Base-by-base conservation (phyloP, 177 flowering plant species). In the Vitis hybrid region DNA sequence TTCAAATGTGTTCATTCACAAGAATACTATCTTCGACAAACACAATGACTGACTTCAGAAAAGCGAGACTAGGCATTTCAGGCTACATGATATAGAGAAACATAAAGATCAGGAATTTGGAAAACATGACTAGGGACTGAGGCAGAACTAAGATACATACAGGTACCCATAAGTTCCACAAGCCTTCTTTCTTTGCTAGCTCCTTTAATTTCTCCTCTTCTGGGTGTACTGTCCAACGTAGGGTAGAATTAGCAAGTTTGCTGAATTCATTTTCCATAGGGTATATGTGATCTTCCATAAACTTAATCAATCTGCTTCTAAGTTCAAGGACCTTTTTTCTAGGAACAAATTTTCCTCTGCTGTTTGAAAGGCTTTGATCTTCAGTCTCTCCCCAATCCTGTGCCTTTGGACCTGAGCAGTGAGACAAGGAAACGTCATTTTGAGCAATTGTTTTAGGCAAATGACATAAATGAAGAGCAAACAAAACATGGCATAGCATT, bases 121-220 rank as follows among this genome's bases (percentile, higher is more conserved):
- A 68, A 55, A 69, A 32, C 3, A 64, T 21, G 50, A 67, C 4
- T 8, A 9, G 62, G 19, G 59, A 32, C 45, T 40, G 45, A 40
- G 8, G 26, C 32, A 67, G 60, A 71, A 50, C 11, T 26, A 56
- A 62, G 50, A 64, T 45, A 70, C 89, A 76, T 89, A 95, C 99
- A 67, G 99, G 99, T 77, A 95, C 82, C 65, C 66, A 95, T 67
- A 95, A 82, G 75, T 95, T 95, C 99, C 98, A 95, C 70, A 95
- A 77, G 72, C 98, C 99, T 84, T 91, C 93, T 73, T 65, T 87
- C 81, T 85, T 93, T 23, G 98, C 99, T 71, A 90, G 66, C 72
- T 93, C 91, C 78, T 95, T 93, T 55, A 91, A 81, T 56, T 75
- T 89, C 79, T 93, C 98, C 77, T 95, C 99, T 77, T 85, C 87